These are phyloP conservation scores for Dendrobium nobile DNA, from an alignment of 106 monocot species.

Conservation along the genomic window DNA sequence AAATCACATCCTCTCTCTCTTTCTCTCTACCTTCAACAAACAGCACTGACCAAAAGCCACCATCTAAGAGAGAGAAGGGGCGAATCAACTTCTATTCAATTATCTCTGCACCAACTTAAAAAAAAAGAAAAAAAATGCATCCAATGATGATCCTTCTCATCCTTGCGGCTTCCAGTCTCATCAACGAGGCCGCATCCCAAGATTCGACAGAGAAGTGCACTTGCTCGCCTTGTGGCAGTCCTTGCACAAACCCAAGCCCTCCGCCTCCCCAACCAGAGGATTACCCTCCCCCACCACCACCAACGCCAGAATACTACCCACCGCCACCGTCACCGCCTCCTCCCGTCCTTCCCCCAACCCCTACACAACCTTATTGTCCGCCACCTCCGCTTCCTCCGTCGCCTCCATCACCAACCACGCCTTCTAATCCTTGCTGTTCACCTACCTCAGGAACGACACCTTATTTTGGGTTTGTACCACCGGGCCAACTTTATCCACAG, in stretches of 20 bases:
- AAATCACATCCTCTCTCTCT: neutral
- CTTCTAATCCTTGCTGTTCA: constrained; percentile 6
- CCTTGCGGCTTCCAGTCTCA: neutral
- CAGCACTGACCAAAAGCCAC: neutral
- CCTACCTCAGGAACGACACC: neutral
- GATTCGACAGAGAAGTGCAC: constrained; percentile 7
- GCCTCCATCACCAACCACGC: neutral
- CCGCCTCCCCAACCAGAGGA: neutral
- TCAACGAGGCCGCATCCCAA: neutral
- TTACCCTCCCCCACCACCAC: constrained; percentile 3
- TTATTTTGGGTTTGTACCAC: constrained; percentile 1
- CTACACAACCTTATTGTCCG: neutral
- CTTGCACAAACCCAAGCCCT: neutral
- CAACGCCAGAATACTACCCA: neutral
- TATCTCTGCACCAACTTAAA: neutral
- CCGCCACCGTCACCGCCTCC: neutral
- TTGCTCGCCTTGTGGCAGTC: constrained; percentile 6
- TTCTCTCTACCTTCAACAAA: neutral
- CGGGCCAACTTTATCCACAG: constrained; percentile 8
- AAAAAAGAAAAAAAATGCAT: neutral
- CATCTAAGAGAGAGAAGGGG: neutral
- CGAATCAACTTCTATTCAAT: neutral
- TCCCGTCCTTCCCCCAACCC: neutral
- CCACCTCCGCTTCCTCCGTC: neutral
- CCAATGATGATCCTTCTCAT: neutral